Percentiles rank a stretch among this genome's conserved stretches.
These are phyloP conservation scores for Saccharomycopsis fermentans DNA, from an alignment of 805 yeast species.

Conservation along the genomic window DNA sequence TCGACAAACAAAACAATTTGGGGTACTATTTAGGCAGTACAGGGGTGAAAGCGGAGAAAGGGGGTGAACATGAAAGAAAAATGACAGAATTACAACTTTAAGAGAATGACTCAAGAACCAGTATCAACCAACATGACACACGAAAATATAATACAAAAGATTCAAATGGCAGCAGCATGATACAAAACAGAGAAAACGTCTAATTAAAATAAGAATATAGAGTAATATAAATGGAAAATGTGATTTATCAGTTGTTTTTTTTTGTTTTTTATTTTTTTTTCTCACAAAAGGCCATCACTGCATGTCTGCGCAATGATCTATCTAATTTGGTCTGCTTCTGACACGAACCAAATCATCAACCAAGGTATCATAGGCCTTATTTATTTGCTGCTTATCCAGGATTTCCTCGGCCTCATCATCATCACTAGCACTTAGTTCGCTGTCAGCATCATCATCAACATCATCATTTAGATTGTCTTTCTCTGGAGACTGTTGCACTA, in stretches of 20 bases:
- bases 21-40: background rate
- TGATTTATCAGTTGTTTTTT: too few species aligned
- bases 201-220: background rate
- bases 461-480: too few species aligned
- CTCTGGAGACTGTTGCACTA: background rate
- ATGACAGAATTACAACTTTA: background rate
- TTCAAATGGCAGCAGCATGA: background rate
- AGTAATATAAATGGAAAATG: background rate
- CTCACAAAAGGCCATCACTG: too few species aligned
- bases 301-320: slow-evolving; percentile 19
- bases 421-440: slow-evolving; percentile 9
- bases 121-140: background rate
- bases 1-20: background rate
- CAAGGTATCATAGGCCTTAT: slow-evolving; percentile 33
- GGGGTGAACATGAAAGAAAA: background rate
- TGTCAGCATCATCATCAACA: background rate
- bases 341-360: slow-evolving; percentile 29
- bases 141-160: background rate
- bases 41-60: slow-evolving; percentile 1
- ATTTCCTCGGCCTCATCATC: slow-evolving; percentile 18
- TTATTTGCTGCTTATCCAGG: slow-evolving; percentile 23
- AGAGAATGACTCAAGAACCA: background rate
- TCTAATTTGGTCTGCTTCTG: slow-evolving; percentile 35
- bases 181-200: background rate
- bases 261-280: too few species aligned